Evolutionary conservation across 75 land plant species (phyloP).

Genomic region (Adiantum capillusveneris): DNA sequence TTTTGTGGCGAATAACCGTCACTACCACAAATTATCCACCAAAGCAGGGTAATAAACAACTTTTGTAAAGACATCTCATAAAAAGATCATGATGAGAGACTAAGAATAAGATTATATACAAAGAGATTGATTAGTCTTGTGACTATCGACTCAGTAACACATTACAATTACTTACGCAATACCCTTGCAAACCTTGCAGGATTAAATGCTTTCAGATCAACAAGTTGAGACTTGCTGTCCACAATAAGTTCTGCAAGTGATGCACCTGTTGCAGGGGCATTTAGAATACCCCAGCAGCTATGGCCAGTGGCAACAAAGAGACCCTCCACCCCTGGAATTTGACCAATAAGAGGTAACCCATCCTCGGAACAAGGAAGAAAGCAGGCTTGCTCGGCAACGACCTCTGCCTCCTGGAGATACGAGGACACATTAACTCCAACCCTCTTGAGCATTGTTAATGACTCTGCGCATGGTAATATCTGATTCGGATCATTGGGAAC

Average conservation of each 20-base stretch:
- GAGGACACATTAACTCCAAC: slow-evolving; percentile 60
- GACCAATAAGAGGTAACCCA: slow-evolving; percentile 65
- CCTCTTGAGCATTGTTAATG: slow-evolving; percentile 50
- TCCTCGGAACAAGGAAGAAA: slow-evolving; percentile 84
- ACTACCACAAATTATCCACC: too few species aligned
- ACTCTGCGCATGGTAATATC: slow-evolving; percentile 39
- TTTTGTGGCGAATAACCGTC: too few species aligned
- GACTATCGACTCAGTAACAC: too few species aligned
- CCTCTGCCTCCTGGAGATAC: slow-evolving; percentile 49
- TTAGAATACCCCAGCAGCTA: slow-evolving; percentile 92
- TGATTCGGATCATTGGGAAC: slow-evolving; percentile 66
- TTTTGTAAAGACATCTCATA: too few species aligned
- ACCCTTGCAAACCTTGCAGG: slow-evolving; percentile 50
- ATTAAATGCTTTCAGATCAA: slow-evolving; percentile 60
- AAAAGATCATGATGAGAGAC: too few species aligned
- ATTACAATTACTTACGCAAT: background rate
- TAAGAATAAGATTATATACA: too few species aligned
- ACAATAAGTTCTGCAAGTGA: slow-evolving; percentile 75
- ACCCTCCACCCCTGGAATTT: slow-evolving; percentile 58
- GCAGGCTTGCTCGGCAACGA: slow-evolving; percentile 77
- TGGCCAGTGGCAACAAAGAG: slow-evolving; percentile 88
- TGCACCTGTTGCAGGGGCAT: slow-evolving; percentile 93
- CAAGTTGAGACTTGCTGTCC: slow-evolving; percentile 47
- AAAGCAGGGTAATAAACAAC: too few species aligned
- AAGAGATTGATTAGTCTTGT: too few species aligned